Conservation (phyloP, 148 eudicot genomes). For the Dianthus caryophyllus region DNA sequence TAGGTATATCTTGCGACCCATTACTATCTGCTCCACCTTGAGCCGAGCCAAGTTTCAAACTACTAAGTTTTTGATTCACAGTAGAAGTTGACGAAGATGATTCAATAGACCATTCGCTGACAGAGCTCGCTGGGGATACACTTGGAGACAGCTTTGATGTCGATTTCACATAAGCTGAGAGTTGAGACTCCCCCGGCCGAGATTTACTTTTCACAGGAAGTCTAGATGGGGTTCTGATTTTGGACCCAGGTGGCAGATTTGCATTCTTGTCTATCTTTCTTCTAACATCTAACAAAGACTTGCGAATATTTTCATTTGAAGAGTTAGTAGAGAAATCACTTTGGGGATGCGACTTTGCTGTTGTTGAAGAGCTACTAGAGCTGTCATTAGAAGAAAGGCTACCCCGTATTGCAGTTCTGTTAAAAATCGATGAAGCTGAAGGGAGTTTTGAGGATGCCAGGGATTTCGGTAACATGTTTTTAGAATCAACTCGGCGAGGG, state of each 20-base stretch:
- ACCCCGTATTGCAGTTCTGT: conserved; percentile 33
- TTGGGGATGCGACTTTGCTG: neutral
- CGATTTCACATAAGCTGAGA: conserved; percentile 38
- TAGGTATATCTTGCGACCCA: conserved; percentile 25
- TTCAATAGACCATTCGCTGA: conserved; percentile 82
- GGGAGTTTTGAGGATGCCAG: conserved; percentile 35
- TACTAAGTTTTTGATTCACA: conserved; percentile 36
- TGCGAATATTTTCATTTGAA: conserved; percentile 32
- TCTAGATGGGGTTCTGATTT: conserved; percentile 44
- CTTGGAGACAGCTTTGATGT: conserved; percentile 45
- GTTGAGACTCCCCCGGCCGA: conserved; percentile 29
- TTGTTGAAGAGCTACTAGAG: conserved; percentile 40
- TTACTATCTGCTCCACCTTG: conserved; percentile 23
- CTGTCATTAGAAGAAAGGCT: conserved; percentile 48
- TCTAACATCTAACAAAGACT: conserved; percentile 33
- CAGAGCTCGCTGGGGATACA: conserved; percentile 83
- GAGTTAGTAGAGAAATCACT: conserved; percentile 11
- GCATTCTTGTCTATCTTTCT: conserved; percentile 36
- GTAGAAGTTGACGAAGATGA: conserved; percentile 68
- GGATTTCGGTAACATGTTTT: conserved; percentile 42
- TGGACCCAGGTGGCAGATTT: conserved; percentile 42
- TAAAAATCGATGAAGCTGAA: conserved; percentile 38
- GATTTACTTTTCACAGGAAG: conserved; percentile 37
- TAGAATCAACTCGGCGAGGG: conserved; percentile 31
- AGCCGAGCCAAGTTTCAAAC: conserved; percentile 28